Evolutionary conservation across 202 grass and related monocot species (phyloP).

Genomic region (Zoysia matrella): DNA sequence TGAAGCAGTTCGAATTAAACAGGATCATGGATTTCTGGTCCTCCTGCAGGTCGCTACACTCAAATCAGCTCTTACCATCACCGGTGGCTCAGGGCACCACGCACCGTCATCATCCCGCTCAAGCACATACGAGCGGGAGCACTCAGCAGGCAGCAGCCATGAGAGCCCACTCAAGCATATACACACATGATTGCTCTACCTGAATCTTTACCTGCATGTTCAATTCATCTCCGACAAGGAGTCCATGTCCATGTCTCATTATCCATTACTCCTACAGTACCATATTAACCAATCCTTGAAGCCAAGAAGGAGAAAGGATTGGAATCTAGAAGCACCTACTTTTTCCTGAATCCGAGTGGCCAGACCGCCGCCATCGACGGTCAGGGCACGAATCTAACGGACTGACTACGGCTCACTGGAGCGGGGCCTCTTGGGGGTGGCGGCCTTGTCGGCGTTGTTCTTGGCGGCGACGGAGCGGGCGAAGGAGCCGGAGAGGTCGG

Average conservation of each 20-base stretch:
- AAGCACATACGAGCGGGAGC: background rate
- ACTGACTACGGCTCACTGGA: conserved; percentile 15
- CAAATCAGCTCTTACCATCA: background rate
- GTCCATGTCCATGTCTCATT: background rate
- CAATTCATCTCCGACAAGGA: background rate
- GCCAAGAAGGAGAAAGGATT: background rate
- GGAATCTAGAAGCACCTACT: background rate
- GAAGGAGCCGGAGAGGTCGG: conserved; percentile 55
- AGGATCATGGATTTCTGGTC: background rate
- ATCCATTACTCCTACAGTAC: background rate
- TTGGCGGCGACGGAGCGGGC: conserved; percentile 47
- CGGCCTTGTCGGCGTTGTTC: conserved; percentile 2
- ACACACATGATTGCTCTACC: background rate
- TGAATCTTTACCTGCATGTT: conserved; percentile 1
- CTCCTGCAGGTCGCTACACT: background rate
- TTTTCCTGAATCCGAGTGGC: background rate
- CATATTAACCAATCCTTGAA: background rate
- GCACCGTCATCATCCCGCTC: background rate
- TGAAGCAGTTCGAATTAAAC: conserved; percentile 60
- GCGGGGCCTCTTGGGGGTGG: background rate
- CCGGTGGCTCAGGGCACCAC: background rate
- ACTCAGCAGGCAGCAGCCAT: background rate
- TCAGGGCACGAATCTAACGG: background rate
- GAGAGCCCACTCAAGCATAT: background rate
- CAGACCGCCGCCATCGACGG: background rate